phyloP scores from a whole-genome alignment of 768 basidiomycete species.

The Tricholoma matsutake region DNA sequence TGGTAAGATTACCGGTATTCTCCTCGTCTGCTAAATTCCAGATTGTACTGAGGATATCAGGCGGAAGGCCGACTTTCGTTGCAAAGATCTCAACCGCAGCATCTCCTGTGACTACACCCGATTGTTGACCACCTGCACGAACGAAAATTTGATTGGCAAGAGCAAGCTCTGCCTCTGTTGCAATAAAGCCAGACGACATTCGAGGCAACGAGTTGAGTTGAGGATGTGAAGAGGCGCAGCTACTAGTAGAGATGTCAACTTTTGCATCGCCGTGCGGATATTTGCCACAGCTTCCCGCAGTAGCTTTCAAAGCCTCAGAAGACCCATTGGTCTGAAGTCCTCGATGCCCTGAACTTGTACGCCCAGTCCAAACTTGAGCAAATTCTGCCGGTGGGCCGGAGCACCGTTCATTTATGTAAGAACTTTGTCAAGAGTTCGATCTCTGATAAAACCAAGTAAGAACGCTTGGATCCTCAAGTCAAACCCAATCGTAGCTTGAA shows the following conservation, averaged over 20 bases:
- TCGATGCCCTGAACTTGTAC: too few relatives aligned
- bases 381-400: too few relatives aligned
- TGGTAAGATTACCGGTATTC: slow-evolving; percentile 53
- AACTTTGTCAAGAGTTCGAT: too few relatives aligned
- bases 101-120: slow-evolving; percentile 31
- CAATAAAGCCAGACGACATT: slow-evolving; percentile 17
- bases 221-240: background rate
- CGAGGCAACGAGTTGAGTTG: background rate
- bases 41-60: slow-evolving; percentile 52
- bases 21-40: slow-evolving; percentile 65
- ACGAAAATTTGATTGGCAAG: slow-evolving; percentile 28
- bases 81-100: slow-evolving; percentile 57
- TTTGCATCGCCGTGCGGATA: background rate
- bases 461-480: too few relatives aligned
- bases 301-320: background rate
- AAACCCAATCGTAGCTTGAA: too few relatives aligned
- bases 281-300: background rate
- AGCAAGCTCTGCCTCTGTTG: slow-evolving; percentile 28
- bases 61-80: slow-evolving; percentile 46
- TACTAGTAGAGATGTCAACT: background rate
- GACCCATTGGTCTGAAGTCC: too few relatives aligned
- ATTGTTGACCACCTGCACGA: slow-evolving; percentile 18
- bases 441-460: too few relatives aligned
- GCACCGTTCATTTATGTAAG: too few relatives aligned
- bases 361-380: too few relatives aligned